A percentile compares a stretch with the other conserved stretches of the same genome.
Evolutionary conservation across 768 basidiomycete genomes (phyloP).

Genomic region (Boletus subparvulus): DNA sequence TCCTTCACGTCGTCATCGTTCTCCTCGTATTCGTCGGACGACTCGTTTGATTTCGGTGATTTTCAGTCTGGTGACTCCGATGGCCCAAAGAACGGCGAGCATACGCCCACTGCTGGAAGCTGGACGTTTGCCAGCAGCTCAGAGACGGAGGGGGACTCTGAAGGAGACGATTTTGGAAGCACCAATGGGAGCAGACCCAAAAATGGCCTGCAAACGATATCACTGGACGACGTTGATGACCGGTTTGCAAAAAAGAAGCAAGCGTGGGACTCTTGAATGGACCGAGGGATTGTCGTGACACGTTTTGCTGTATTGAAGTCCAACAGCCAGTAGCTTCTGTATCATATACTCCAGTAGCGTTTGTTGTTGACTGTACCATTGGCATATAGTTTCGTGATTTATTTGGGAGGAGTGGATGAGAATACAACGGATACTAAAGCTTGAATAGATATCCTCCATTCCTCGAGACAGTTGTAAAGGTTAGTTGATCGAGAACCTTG

Average conservation of each 20-base stretch:
- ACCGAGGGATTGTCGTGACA: background rate
- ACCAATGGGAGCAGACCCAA: conserved; percentile 7
- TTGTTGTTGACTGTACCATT: conserved; percentile 13
- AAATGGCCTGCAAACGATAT: conserved; percentile 29
- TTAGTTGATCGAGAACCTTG: conserved; percentile 57
- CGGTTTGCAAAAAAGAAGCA: conserved; percentile 19
- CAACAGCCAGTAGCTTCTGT: conserved; percentile 1
- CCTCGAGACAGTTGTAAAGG: conserved; percentile 65
- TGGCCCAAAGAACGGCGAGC: conserved; percentile 38
- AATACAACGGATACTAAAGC: conserved; percentile 14
- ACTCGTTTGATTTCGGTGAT: conserved; percentile 77
- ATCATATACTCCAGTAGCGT: conserved; percentile 15
- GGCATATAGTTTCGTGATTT: conserved; percentile 12
- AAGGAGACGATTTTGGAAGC: conserved; percentile 33
- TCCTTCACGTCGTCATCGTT: conserved; percentile 43
- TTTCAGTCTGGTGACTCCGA: conserved; percentile 54
- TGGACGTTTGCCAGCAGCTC: conserved; percentile 62
- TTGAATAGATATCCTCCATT: conserved; percentile 67
- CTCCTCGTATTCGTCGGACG: conserved; percentile 61
- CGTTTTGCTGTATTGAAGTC: background rate
- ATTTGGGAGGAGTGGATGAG: background rate
- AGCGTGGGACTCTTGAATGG: conserved; percentile 16
- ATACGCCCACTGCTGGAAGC: conserved; percentile 66
- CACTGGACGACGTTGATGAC: conserved; percentile 25
- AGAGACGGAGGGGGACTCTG: conserved; percentile 31